Evolutionary conservation across 345 rosid genomes (phyloP), one percentile per base, ranked within the genome.

Genomic region (Syzygium aqueum): DNA sequence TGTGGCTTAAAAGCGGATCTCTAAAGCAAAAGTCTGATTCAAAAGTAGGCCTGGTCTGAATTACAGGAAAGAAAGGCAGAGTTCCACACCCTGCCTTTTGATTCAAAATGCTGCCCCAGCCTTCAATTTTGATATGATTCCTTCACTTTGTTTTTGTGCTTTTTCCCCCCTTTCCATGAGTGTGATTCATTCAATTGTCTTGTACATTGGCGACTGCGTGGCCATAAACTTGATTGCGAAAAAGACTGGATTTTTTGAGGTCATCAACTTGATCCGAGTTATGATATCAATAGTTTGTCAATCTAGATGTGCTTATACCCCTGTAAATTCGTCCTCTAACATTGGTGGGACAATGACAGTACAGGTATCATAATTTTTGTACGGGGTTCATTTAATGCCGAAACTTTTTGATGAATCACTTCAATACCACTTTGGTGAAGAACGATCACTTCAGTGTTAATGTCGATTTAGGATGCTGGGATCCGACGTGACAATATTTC

Each of bases 381-480:
- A 0, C 2, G 30, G 15, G 0, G 1, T 7, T 59, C 30, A 27
- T n/a, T 59, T 11, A 2, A 6, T 59, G 65, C 30, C 1, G 7
- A 59, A 59, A 59, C 0, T 53, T 59, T 59, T 59, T 5, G 0
- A 27, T 59, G 5, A 6, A 59, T 59, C 3, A 56, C 1, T 59
- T 59, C 15, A 5, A 25, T 11, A 7, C 65, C 12, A 59, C 65
- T 59, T 27, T 27, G 16, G 65, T 40, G 43, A 50, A 50, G 51
- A 50, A 1, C 51, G 51, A 11, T 50, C 51, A 10, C 51, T 50
- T 50, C 0, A 50, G 13, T 50, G 51, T 11, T 50, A 9, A 9
- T 57, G 14, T 57, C 3, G 12, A 57, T 59, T 59, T 59, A 28
- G 65, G 16, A 59, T 11, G 65, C 30, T 2, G 15, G 27, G 27